Evolutionary conservation across 768 basidiomycete species (phyloP), one percentile per base, ranked within the genome.

Genomic region (Pleurotus citrinopileatus): DNA sequence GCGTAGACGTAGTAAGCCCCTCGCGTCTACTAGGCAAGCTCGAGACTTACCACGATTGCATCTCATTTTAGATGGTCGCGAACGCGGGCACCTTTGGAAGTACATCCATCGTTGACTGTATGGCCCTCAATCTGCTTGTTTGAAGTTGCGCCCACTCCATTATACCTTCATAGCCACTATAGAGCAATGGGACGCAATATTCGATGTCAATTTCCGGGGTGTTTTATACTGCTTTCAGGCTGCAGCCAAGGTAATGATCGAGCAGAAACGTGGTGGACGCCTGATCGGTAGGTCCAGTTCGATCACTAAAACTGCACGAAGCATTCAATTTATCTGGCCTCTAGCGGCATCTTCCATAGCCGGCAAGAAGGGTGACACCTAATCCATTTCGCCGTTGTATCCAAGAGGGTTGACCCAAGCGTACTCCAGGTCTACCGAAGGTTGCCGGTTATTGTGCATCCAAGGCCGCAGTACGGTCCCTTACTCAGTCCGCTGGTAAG

Each of bases 181-280:
- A 1, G 66, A 73, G 8, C 65, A 72, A 0, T 77, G 67, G 71
- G 72, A 83, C 60, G 65, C 60, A 61, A 36, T 68, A 7, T 67
- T 78, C 56, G 67, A 72, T 3, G 68, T 86, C 59, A 87, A 87
- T 59, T 70, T 77, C 56, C 75, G 79, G 52, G 83, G 83, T 29
- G 67, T 75, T 2, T 83, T 81, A 67, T 73, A 81, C 57, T 86
- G 81, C 62, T 86, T 85, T 40, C 82, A 85, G 51, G 73, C 84
- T 56, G 86, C 84, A 1, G 84, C 81, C 17, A 70, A 68, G 46
- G 78, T 80, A 57, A 87, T 87, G 86, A 72, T 83, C 8, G 55
- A 61, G 9, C 80, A 81, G 66, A 73, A 76, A 0, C 67, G 65
- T 3, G 76, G 81, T 15, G 81, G 84, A 0, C 70, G 78, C 13